phyloP scores from a whole-genome alignment of 305 asterid species.

The Fraxinus platypoda region DNA sequence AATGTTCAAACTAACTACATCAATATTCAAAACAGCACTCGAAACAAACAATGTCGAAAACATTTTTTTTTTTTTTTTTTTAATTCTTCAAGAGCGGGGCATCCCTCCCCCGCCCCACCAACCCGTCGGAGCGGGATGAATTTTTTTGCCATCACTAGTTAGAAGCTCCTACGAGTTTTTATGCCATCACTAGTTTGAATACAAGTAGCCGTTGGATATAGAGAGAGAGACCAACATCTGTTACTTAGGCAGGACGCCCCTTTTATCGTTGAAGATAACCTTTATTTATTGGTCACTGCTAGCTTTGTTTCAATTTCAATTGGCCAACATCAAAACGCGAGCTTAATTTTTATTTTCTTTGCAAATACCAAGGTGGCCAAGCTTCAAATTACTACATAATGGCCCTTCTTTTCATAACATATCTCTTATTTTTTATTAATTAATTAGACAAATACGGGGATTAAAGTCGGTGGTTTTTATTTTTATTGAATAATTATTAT shows the following conservation, averaged over 20 bases:
- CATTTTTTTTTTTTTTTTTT: too few species aligned
- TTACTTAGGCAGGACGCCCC: constrained; percentile 42
- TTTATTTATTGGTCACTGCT: constrained; percentile 19
- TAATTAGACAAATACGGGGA: constrained; percentile 31
- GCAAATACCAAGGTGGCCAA: constrained; percentile 33
- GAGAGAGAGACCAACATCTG: constrained; percentile 49
- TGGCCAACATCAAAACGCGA: constrained; percentile 34
- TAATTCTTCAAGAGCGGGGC: too few species aligned
- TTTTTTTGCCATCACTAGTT: too few species aligned
- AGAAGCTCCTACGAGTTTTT: too few species aligned
- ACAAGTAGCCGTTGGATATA: neutral
- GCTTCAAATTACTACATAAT: constrained; percentile 5
- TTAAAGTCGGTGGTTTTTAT: constrained; percentile 11
- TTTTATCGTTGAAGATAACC: constrained; percentile 23
- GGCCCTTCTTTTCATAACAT: constrained; percentile 45
- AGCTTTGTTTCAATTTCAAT: constrained; percentile 12
- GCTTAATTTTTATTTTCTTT: constrained; percentile 26
- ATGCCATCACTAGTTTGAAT: too few species aligned
- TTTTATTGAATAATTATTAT: constrained; percentile 16
- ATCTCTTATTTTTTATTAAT: constrained; percentile 11
- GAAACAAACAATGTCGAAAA: too few species aligned
- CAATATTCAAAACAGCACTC: too few species aligned
- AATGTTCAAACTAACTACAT: too few species aligned
- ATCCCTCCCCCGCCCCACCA: too few species aligned
- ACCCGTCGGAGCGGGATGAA: too few species aligned